These are phyloP conservation scores for Aspergillus incahuasiensis DNA, from an alignment of 495 filamentous ascomycete species.

Conservation along the genomic window DNA sequence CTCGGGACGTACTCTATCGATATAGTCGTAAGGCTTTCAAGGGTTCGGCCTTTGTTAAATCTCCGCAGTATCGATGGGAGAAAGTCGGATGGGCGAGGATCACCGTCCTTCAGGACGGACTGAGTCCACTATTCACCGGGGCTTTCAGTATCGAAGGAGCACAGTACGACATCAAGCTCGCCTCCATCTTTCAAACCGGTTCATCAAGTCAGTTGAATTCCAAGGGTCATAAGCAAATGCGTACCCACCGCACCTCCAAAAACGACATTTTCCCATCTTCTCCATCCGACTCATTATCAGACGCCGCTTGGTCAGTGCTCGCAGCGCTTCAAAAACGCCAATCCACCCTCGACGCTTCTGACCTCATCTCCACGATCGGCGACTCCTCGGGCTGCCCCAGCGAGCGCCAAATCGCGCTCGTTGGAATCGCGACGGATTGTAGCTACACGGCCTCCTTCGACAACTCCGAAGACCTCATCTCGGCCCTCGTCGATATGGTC, in stretches of 20 bases:
- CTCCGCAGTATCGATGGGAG: constrained; percentile 42
- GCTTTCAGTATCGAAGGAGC: constrained; percentile 66
- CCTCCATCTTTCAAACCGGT: no score
- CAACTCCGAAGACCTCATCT: constrained; percentile 48
- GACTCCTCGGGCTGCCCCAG: constrained; percentile 70
- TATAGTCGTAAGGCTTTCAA: constrained; percentile 1
- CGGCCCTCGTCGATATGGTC: constrained; percentile 71
- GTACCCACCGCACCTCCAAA: no score
- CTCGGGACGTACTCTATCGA: background rate
- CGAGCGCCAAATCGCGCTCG: constrained; percentile 71
- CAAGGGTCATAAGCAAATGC: no score
- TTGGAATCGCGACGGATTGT: constrained; percentile 92
- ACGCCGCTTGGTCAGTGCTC: background rate
- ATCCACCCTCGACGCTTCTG: background rate
- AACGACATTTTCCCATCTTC: background rate
- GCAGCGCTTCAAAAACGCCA: constrained; percentile 62
- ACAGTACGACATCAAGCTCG: constrained; percentile 57
- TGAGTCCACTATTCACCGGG: constrained; percentile 72
- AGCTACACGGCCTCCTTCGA: constrained; percentile 66
- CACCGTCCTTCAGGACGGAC: constrained; percentile 63
- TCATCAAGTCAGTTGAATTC: background rate
- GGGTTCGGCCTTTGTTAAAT: background rate
- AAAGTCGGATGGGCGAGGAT: constrained; percentile 79
- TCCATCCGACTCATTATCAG: background rate
- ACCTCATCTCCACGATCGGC: constrained; percentile 56